Conservation (phyloP, 2,329 filamentous ascomycete genomes). For the Colletotrichum salicis region DNA sequence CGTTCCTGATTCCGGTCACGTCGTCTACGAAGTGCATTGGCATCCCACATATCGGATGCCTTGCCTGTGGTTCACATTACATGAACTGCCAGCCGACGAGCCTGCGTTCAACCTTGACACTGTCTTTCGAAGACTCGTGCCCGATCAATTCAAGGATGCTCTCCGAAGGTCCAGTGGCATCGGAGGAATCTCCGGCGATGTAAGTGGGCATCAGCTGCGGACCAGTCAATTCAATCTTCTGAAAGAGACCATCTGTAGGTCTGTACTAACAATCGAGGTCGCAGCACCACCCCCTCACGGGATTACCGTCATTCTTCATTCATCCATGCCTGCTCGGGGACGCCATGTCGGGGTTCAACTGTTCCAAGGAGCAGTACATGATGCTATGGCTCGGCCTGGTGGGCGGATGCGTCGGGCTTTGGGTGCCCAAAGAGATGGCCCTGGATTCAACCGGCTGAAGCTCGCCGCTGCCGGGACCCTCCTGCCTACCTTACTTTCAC, state of each 20-base stretch:
- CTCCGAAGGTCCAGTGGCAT: slow-evolving; percentile 72
- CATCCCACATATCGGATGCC: slow-evolving; percentile 81
- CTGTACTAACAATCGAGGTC: slow-evolving; percentile 41
- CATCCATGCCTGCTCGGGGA: slow-evolving; percentile 92
- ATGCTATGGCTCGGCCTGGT: slow-evolving; percentile 90
- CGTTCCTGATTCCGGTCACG: slow-evolving; percentile 54
- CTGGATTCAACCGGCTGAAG: slow-evolving; percentile 27
- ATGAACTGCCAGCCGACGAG: slow-evolving; percentile 65
- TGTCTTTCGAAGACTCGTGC: slow-evolving; percentile 77
- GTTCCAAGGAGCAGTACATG: slow-evolving; percentile 76
- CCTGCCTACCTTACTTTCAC: slow-evolving; percentile 18
- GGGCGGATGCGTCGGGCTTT: slow-evolving; percentile 81
- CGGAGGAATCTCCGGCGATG: slow-evolving; percentile 80
- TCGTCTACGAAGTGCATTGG: slow-evolving; percentile 79
- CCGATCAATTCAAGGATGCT: slow-evolving; percentile 69
- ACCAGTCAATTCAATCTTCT: slow-evolving; percentile 46
- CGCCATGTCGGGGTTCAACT: slow-evolving; percentile 76
- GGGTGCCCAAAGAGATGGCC: slow-evolving; percentile 78
- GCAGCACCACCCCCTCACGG: slow-evolving; percentile 85
- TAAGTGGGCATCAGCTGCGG: slow-evolving; percentile 60
- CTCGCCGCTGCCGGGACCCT: slow-evolving; percentile 2
- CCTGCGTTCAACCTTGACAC: slow-evolving; percentile 72
- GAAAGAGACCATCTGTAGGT: slow-evolving; percentile 35
- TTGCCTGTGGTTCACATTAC: slow-evolving; percentile 79
- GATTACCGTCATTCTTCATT: slow-evolving; percentile 84